Evolutionary conservation across 2,329 filamentous ascomycete genomes (phyloP), one percentile per base, ranked within the genome.

Genomic region (Paecilomyces formosus): DNA sequence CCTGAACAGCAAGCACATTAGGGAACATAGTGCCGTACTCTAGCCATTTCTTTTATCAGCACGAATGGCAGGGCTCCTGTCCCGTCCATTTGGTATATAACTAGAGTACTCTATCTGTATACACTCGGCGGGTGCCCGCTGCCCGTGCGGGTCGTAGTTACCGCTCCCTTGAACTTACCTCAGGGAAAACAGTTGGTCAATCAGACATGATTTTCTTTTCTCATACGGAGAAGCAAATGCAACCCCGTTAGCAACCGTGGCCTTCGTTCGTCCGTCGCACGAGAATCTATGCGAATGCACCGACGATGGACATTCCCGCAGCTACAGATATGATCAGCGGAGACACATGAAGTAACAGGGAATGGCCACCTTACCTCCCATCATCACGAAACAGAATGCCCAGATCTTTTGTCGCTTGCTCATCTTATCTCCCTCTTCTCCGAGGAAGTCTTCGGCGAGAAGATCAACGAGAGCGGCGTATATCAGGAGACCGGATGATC

Each of bases 391-490:
- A 56, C 64, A 61, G 66, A 86, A 84, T 0, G 83, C 84, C 1
- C 68, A 63, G 30, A 79, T 81, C 74, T 82, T 84, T 56, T 81
- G 77, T 62, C 77, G 81, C 65, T 76, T 79, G 2, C 72, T 80
- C 76, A 86, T 71, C 1, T 76, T 68, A n/a, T 71, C 68, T 0
- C 80, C 79, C 65, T 84, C 81, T 56, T 84, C 82, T 0, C 83
- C 86, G 18, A 88, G 74, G 72, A 88, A 88, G 66, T 88, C 85
- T 64, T 87, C 84, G 3, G 83, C 84, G 35, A 88, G 72, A 30
- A 88, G 72, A 67, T 88, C 85, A 1, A 88, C 85, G 6, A 87
- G 74, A 1, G 85, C 82, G 49, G 84, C 84, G 65, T 86, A 87
- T 55, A 86, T 80, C 6, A 86, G 70, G 28, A 86, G 76, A 67